Evolutionary conservation across 2,329 filamentous ascomycete species (phyloP).

Genomic region (Trichoderma endophyticum): DNA sequence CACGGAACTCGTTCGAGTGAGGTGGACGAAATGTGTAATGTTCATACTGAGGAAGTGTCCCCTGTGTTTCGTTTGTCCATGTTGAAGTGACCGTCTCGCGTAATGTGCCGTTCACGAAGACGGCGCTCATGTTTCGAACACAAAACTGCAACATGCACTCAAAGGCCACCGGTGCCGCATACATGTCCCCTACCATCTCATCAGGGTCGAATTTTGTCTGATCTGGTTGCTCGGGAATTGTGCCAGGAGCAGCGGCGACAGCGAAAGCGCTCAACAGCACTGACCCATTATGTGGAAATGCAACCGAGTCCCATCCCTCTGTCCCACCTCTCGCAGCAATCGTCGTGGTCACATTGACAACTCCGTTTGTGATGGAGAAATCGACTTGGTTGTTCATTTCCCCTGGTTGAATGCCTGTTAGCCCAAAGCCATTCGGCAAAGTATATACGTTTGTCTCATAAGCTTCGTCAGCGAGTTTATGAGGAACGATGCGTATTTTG

Average conservation of each 20-base stretch:
- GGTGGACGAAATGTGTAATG: background rate
- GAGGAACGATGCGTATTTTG: background rate
- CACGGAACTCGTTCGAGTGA: background rate
- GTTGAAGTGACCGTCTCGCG: background rate
- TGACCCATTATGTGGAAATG: background rate
- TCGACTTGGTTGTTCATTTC: background rate
- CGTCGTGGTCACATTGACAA: background rate
- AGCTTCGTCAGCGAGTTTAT: background rate
- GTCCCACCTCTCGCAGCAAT: background rate
- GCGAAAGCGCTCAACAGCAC: background rate
- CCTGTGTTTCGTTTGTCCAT: background rate
- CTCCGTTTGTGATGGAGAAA: background rate
- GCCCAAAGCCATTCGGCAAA: background rate
- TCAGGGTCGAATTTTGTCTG: background rate
- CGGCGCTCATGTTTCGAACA: background rate
- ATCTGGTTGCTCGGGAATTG: background rate
- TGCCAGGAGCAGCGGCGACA: background rate
- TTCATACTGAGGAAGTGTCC: background rate
- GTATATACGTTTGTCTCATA: background rate
- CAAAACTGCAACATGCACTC: constrained; percentile 3
- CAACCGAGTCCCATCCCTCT: background rate
- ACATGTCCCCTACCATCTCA: background rate
- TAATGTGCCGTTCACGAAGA: background rate
- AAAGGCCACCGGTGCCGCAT: background rate
- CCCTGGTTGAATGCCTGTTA: background rate